Percentiles rank a stretch among this genome's conserved stretches.
Conservation (phyloP, 2,329 filamentous ascomycete species). For the Calycina herbarum region DNA sequence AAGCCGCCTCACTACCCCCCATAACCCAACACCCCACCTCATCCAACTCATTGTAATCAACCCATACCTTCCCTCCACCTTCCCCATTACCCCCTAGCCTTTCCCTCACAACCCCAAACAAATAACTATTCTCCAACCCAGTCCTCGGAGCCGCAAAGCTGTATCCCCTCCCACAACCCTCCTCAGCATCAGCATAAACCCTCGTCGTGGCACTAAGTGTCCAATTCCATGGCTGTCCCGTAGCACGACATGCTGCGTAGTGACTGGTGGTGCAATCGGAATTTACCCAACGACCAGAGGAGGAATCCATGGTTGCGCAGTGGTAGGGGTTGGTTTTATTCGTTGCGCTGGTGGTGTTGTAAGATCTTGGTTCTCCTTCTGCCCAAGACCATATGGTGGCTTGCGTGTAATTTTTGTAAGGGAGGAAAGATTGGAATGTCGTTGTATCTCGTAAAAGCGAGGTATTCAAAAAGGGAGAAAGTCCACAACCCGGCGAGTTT, state of each 20-base stretch:
- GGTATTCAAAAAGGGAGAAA: conserved; percentile 58
- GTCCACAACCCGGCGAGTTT: conserved; percentile 55
- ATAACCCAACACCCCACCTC: conserved; percentile 60
- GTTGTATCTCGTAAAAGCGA: conserved; percentile 50
- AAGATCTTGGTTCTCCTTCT: conserved; percentile 49
- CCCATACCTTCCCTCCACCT: conserved; percentile 45
- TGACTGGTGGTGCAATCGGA: conserved; percentile 53
- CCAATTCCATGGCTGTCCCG: conserved; percentile 58
- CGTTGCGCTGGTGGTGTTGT: conserved; percentile 42
- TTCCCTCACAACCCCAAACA: conserved; percentile 40
- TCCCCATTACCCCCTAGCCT: conserved; percentile 2
- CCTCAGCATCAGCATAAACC: conserved; percentile 45
- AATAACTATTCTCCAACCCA: conserved; percentile 61
- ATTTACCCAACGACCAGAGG: conserved; percentile 59
- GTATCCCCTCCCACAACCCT: conserved; percentile 50
- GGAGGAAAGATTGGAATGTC: conserved; percentile 46
- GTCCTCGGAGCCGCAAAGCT: conserved; percentile 59
- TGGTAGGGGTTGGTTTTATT: conserved; percentile 40
- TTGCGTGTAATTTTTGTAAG: conserved; percentile 52
- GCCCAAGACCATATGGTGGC: conserved; percentile 61
- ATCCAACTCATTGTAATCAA: conserved; percentile 63
- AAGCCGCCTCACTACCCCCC: conserved; percentile 54
- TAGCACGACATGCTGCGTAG: conserved; percentile 57
- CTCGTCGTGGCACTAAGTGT: conserved; percentile 45
- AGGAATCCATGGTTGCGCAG: conserved; percentile 53